Conservation (phyloP, 768 basidiomycete species). For the Paxillus involutus region DNA sequence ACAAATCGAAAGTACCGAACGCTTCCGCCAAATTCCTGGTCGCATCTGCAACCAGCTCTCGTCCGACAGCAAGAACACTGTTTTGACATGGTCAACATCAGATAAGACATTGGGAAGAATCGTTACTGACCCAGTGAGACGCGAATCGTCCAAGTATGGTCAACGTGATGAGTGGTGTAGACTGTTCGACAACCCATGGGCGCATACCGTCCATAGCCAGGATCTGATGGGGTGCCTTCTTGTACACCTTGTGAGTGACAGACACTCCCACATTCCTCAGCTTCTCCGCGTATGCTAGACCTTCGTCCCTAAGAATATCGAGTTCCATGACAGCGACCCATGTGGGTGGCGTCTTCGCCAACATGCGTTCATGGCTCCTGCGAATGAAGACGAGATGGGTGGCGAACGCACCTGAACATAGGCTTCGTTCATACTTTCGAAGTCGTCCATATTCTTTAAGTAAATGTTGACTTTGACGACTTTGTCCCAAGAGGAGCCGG, state of each 20-base stretch:
- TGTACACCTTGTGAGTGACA: constrained; percentile 57
- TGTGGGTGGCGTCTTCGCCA: constrained; percentile 33
- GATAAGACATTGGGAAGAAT: not conserved
- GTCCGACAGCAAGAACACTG: constrained; percentile 39
- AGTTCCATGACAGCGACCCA: constrained; percentile 69
- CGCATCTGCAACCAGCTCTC: constrained; percentile 39
- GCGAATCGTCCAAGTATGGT: not conserved
- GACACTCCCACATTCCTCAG: constrained; percentile 52
- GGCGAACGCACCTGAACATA: constrained; percentile 47
- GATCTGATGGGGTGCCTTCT: constrained; percentile 67
- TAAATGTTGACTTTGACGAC: constrained; percentile 59
- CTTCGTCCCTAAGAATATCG: constrained; percentile 72
- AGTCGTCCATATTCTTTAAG: constrained; percentile 60
- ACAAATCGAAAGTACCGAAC: constrained; percentile 21
- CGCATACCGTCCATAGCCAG: constrained; percentile 73
- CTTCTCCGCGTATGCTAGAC: constrained; percentile 61
- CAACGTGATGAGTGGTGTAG: not conserved
- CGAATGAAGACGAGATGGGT: not conserved
- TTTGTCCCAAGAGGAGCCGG: constrained; percentile 61
- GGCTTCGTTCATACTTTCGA: constrained; percentile 53
- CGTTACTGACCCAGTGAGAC: constrained; percentile 21
- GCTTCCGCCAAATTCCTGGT: constrained; percentile 32
- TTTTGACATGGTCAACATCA: constrained; percentile 11
- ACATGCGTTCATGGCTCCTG: not conserved
- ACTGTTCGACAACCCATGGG: not conserved